These are phyloP conservation scores for Aspergillus fructus DNA, from an alignment of 2,329 filamentous ascomycete genomes.

Conservation along the genomic window DNA sequence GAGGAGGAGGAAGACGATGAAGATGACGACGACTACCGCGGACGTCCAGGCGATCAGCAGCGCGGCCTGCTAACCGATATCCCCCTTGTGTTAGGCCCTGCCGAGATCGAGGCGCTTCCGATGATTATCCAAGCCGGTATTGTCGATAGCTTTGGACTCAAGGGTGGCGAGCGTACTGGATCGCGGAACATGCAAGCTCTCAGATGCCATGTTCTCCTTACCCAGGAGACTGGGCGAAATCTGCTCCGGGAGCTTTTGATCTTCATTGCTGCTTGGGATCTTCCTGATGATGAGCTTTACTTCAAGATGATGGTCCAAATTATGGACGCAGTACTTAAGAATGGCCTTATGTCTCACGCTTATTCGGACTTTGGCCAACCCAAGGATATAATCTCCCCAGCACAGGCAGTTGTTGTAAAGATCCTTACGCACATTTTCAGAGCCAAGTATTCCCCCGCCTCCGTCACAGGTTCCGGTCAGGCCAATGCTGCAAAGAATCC, in stretches of 20 bases:
- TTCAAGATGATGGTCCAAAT: conserved; percentile 97
- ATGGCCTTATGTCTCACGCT: conserved; percentile 83
- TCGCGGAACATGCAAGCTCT: conserved; percentile 82
- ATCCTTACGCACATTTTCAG: conserved; percentile 88
- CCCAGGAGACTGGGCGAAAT: conserved; percentile 86
- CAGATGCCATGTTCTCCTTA: conserved; percentile 83
- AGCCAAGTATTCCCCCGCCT: conserved; percentile 53
- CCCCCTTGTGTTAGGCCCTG: conserved; percentile 87
- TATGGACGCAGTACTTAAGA: conserved; percentile 86
- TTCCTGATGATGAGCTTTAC: conserved; percentile 88
- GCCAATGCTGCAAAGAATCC: conserved; percentile 58
- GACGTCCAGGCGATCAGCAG: conserved; percentile 52
- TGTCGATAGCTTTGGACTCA: conserved; percentile 72
- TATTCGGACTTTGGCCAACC: conserved; percentile 89
- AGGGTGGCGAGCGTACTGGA: conserved; percentile 60
- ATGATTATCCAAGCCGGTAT: conserved; percentile 98
- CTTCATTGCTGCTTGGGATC: conserved; percentile 95
- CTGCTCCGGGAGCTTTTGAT: conserved; percentile 86
- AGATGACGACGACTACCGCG: conserved; percentile 52
- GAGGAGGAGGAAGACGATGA: conserved; percentile 57
- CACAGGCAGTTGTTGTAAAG: conserved; percentile 88
- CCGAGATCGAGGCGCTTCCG: conserved; percentile 91
- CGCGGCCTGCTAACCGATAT: conserved; percentile 89
- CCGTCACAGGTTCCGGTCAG: conserved; percentile 48
- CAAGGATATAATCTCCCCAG: conserved; percentile 94